Percentiles rank a stretch among this genome's conserved stretches.
Evolutionary conservation across 2,329 filamentous ascomycete genomes (phyloP).

Genomic region (Cladophialophora psammophila): DNA sequence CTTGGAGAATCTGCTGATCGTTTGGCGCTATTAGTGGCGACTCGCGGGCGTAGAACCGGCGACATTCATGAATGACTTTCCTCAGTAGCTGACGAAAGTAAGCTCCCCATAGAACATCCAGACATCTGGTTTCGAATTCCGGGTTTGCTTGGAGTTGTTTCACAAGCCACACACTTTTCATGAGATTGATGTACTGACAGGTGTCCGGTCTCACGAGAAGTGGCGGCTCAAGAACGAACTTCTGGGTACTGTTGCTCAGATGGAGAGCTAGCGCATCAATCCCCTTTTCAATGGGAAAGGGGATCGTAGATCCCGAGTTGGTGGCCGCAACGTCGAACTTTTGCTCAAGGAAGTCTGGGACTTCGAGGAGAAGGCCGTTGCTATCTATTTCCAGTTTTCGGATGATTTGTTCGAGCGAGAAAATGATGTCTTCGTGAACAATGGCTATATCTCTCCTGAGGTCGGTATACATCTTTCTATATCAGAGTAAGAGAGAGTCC

Average conservation of each 20-base stretch:
- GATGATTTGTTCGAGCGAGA: not conserved
- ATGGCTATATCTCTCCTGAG: not conserved
- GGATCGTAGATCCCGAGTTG: not conserved
- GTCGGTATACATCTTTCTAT: not conserved
- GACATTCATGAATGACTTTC: not conserved
- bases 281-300: not conserved
- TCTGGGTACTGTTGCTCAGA: not conserved
- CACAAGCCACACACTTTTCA: not conserved
- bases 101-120: not conserved
- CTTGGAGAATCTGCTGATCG: not conserved
- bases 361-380: not conserved
- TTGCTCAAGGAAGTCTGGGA: not conserved
- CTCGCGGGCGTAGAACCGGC: not conserved
- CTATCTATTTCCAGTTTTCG: not conserved
- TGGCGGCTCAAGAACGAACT: not conserved
- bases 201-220: not conserved
- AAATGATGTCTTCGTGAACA: conserved; percentile 2
- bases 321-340: not conserved
- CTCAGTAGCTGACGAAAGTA: not conserved
- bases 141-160: not conserved
- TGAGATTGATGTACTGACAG: not conserved
- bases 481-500: not conserved
- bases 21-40: not conserved
- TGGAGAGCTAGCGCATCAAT: not conserved
- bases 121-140: not conserved